Base-by-base conservation (phyloP, 768 basidiomycete species). In the Kondoa malvinella region DNA sequence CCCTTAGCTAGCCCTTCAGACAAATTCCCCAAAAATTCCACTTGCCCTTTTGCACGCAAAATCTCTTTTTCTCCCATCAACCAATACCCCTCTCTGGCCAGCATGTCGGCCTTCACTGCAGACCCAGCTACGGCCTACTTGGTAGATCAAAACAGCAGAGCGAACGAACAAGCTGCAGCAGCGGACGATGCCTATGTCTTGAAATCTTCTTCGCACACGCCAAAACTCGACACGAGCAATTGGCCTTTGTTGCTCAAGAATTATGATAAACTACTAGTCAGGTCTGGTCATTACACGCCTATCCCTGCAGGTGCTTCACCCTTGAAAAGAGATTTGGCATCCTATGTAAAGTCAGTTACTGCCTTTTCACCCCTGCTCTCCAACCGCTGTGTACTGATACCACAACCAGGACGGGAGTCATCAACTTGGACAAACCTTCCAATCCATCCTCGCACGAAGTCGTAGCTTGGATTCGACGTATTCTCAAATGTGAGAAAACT, bases 231-330 rank as follows among this genome's bases (percentile, higher is more conserved):
- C 76, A 97, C 95, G 25, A 94, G 92, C 0, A 82, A 96, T 79
- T 99, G 95, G 95, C 95, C 95, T 34, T 81, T 99, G 8, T 84
- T 99, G 2, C 82, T 99, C 68, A 99, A 96, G 84, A 96, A 99
- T 78, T 99, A 97, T 78, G 94, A 96, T 82, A 94, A 95, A 77
- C 81, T 95, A 25, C 85, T 94, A 68, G 84, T 91, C 73, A 87
- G 95, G 67, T 92, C 91, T 32, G 87, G 88, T 68, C 95, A 99
- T 81, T 99, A 96, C 78, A 97, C 95, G 8, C 95, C 94, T 68
- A 95, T 99, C 74, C 91, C 92, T 30, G 83, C 86, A 26, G 94
- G 95, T 56, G 90, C 87, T 77, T 89, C 86, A 73, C 95, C 95
- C 57, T 80, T 99, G 73, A 97, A 95, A 79, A 86, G 95, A 64